Evolutionary conservation across 2,329 filamentous ascomycete species (phyloP).

Genomic region (Orbilia oligospora): DNA sequence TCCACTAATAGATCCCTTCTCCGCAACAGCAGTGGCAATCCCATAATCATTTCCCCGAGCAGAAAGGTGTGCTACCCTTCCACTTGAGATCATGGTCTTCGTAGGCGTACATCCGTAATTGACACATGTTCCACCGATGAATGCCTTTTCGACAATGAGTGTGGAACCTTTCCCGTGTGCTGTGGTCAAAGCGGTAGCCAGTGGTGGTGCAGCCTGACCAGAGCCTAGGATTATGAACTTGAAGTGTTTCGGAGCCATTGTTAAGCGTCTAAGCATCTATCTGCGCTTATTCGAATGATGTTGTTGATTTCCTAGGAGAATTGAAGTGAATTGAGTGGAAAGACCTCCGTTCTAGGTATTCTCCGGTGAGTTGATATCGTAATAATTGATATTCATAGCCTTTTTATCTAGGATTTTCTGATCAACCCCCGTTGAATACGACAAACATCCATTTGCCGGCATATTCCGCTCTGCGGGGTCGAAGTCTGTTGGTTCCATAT

Average conservation of each 20-base stretch:
- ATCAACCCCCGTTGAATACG: too few species aligned
- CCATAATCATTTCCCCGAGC: conserved; percentile 69
- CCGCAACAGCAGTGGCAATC: conserved; percentile 65
- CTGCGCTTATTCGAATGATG: background rate
- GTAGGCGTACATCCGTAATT: conserved; percentile 74
- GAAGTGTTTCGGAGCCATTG: conserved; percentile 65
- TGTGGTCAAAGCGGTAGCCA: conserved; percentile 70
- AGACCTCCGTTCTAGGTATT: too few species aligned
- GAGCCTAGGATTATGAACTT: conserved; percentile 71
- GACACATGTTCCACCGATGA: conserved; percentile 72
- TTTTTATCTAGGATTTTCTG: background rate
- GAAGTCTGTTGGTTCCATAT: conserved; percentile 3
- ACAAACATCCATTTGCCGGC: too few species aligned
- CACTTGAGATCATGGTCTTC: conserved; percentile 73
- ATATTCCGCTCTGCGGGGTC: conserved; percentile 10
- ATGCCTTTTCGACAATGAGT: conserved; percentile 69
- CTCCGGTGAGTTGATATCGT: too few species aligned
- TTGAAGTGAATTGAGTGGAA: too few species aligned
- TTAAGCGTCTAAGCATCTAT: conserved; percentile 21
- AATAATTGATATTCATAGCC: too few species aligned
- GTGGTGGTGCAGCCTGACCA: conserved; percentile 71
- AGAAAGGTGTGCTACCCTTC: conserved; percentile 70
- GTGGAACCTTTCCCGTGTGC: conserved; percentile 68
- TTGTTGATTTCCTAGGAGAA: too few species aligned
- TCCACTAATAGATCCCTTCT: background rate